Percentiles rank a stretch among this genome's conserved stretches.
Conservation (phyloP, 2,329 filamentous ascomycete species). For the Penicillium thymicola region DNA sequence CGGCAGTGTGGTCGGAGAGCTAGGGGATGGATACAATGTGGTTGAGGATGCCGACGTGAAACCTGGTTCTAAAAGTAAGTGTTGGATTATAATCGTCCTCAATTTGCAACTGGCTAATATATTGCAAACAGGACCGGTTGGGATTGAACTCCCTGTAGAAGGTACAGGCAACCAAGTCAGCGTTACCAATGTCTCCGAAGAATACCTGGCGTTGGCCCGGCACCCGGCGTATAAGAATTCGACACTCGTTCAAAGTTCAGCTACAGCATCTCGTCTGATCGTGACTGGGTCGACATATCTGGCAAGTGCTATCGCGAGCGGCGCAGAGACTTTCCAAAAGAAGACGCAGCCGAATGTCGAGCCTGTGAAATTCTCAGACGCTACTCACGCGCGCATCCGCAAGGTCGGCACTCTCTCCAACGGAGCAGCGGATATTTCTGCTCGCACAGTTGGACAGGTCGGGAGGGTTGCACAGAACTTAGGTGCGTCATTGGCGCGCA, state of each 20-base stretch:
- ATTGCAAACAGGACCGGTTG: slow-evolving; percentile 43
- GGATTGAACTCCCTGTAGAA: slow-evolving; percentile 47
- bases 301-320: slow-evolving; percentile 70
- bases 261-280: slow-evolving; percentile 83
- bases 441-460: slow-evolving; percentile 83
- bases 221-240: slow-evolving; percentile 93
- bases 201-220: slow-evolving; percentile 70
- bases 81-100: not conserved
- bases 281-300: slow-evolving; percentile 82
- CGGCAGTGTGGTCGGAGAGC: slow-evolving; percentile 88
- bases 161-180: slow-evolving; percentile 47
- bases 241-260: slow-evolving; percentile 79
- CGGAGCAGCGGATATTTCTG: slow-evolving; percentile 72
- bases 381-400: slow-evolving; percentile 79
- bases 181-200: slow-evolving; percentile 49
- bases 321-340: slow-evolving; percentile 76
- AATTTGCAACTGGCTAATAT: slow-evolving; percentile 7
- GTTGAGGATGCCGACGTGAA: slow-evolving; percentile 72
- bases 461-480: slow-evolving; percentile 84
- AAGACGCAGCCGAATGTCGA: slow-evolving; percentile 74
- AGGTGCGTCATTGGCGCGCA: slow-evolving; percentile 70
- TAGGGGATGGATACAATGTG: slow-evolving; percentile 76
- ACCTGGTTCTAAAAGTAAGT: slow-evolving; percentile 84
- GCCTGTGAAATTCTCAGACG: slow-evolving; percentile 81
- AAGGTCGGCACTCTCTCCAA: slow-evolving; percentile 85